These are phyloP conservation scores for Sphenostylis stenocarpa DNA, from an alignment of 306 rosid genomes.

Conservation along the genomic window DNA sequence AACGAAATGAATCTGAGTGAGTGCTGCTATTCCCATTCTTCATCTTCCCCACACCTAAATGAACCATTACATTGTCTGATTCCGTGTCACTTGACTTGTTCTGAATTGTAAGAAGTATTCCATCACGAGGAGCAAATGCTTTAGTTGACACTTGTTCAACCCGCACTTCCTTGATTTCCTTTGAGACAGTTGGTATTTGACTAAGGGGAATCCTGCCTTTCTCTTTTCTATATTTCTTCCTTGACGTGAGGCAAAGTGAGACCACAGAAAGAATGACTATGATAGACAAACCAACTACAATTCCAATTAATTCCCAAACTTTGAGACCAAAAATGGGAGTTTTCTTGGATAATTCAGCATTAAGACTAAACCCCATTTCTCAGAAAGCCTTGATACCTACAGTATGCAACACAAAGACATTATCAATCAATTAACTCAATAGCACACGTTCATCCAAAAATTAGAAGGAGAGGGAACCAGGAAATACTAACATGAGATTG, in stretches of 20 bases:
- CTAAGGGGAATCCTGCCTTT: constrained; percentile 50
- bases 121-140: constrained; percentile 74
- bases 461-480: neutral
- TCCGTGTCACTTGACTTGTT: constrained; percentile 78
- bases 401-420: constrained; percentile 27
- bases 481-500: constrained; percentile 21
- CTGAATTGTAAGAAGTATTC: constrained; percentile 81
- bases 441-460: constrained; percentile 24
- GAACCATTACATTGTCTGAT: constrained; percentile 79
- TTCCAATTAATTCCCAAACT: constrained; percentile 90
- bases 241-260: constrained; percentile 71
- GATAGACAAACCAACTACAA: constrained; percentile 73
- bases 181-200: constrained; percentile 85
- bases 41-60: constrained; percentile 65
- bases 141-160: constrained; percentile 74
- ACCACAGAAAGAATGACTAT: constrained; percentile 63
- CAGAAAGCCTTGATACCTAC: constrained; percentile 44
- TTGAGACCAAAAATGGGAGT: constrained; percentile 60
- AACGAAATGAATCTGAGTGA: constrained; percentile 75
- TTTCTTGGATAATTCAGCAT: constrained; percentile 67
- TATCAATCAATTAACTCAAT: constrained; percentile 15
- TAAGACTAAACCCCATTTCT: constrained; percentile 67
- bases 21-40: constrained; percentile 65
- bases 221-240: constrained; percentile 71
- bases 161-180: constrained; percentile 88